Percentiles rank a stretch among this genome's conserved stretches.
Conservation (phyloP, 73 alveolate species). For the Tetrahymena malaccensis region DNA sequence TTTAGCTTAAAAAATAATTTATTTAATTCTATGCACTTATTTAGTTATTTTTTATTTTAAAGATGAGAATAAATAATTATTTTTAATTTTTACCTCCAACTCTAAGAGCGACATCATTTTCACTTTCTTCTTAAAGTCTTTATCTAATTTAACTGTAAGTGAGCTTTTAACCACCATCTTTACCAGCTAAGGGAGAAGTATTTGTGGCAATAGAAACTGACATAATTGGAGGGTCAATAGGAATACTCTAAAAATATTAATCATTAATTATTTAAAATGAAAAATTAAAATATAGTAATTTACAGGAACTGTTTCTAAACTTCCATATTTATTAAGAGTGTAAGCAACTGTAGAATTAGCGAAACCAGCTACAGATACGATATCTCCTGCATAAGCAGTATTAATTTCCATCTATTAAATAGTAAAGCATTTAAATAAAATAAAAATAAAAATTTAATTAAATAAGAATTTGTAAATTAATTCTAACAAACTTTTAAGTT, state of each 20-base stretch:
- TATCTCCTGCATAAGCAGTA: slow-evolving; percentile 82
- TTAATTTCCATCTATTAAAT: slow-evolving; percentile 47
- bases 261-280: not conserved
- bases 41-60: too few relatives aligned
- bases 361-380: slow-evolving; percentile 74
- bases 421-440: not conserved
- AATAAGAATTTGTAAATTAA: too few relatives aligned
- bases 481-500: too few relatives aligned
- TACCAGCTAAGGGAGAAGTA: slow-evolving; percentile 73
- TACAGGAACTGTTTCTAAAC: slow-evolving; percentile 51
- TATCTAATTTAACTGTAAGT: slow-evolving; percentile 52
- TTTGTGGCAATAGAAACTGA: slow-evolving; percentile 47
- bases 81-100: slow-evolving; percentile 2
- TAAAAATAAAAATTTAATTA: too few relatives aligned
- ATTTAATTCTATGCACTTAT: not conserved
- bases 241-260: slow-evolving; percentile 5
- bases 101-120: slow-evolving; percentile 67
- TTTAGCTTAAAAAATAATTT: not conserved
- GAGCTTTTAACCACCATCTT: slow-evolving; percentile 63
- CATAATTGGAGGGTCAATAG: slow-evolving; percentile 81
- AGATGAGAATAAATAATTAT: too few relatives aligned
- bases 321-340: slow-evolving; percentile 58
- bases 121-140: slow-evolving; percentile 64
- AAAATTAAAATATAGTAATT: not conserved
- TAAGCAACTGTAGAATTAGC: slow-evolving; percentile 53